phyloP scores from a whole-genome alignment of 805 yeast species.

The Metschnikowia gruessii region DNA sequence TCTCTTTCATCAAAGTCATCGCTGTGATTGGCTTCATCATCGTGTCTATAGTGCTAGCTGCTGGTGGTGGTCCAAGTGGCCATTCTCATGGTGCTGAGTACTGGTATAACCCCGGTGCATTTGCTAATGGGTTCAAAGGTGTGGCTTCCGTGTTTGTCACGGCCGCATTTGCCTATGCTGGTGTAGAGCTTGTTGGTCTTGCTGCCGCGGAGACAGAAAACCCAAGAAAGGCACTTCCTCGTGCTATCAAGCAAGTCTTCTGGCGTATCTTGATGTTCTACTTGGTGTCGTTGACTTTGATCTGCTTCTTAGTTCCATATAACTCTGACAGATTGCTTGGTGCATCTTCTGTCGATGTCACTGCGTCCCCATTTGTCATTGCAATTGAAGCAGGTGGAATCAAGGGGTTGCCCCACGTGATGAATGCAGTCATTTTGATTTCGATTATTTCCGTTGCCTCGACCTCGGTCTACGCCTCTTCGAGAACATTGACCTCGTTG shows the following conservation, averaged over 20 bases:
- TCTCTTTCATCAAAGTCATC: conserved; percentile 46
- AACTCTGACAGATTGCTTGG: conserved; percentile 42
- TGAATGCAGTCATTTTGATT: conserved; percentile 66
- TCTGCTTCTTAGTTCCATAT: conserved; percentile 73
- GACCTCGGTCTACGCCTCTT: conserved; percentile 66
- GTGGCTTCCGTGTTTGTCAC: conserved; percentile 70
- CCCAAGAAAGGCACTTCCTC: conserved; percentile 65
- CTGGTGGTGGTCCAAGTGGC: conserved; percentile 56
- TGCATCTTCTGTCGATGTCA: conserved; percentile 50
- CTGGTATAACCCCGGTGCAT: conserved; percentile 69
- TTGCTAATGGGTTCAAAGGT: conserved; percentile 65
- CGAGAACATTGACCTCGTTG: conserved; percentile 56
- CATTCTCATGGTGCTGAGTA: conserved; percentile 55
- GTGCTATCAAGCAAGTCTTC: conserved; percentile 77
- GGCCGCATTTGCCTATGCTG: conserved; percentile 75
- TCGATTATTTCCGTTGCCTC: conserved; percentile 72
- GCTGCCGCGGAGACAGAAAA: conserved; percentile 75
- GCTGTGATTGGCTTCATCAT: conserved; percentile 50
- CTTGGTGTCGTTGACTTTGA: conserved; percentile 50
- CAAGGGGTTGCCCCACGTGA: conserved; percentile 57
- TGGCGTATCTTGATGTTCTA: conserved; percentile 78
- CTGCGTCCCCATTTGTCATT: conserved; percentile 78
- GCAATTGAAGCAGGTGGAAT: conserved; percentile 65
- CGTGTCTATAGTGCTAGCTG: conserved; percentile 44
- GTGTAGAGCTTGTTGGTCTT: conserved; percentile 69